These are phyloP conservation scores for Neurospora sp. DNA, from an alignment of 495 filamentous ascomycete genomes.

Conservation along the genomic window DNA sequence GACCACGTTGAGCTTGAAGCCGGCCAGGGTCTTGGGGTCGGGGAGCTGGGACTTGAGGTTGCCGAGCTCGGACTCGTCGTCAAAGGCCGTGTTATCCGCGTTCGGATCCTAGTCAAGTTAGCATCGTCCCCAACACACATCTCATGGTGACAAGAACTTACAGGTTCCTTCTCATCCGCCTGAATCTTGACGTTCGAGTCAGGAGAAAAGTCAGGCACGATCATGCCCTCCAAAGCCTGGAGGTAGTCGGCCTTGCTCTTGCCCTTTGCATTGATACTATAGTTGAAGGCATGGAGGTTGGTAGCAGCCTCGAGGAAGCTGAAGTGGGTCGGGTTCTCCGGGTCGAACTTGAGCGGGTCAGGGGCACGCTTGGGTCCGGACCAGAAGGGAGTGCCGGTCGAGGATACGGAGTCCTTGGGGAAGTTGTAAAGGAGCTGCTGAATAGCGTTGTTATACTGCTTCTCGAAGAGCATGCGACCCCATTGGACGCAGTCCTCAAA, in stretches of 20 bases:
- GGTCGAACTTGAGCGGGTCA: slow-evolving; percentile 80
- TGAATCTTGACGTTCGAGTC: slow-evolving; percentile 94
- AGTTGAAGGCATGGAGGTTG: slow-evolving; percentile 96
- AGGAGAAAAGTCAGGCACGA: slow-evolving; percentile 90
- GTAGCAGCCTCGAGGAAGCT: slow-evolving; percentile 79
- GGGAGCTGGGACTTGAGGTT: slow-evolving; percentile 60
- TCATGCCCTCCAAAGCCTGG: slow-evolving; percentile 81
- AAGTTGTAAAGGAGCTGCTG: slow-evolving; percentile 97
- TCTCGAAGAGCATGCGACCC: slow-evolving; percentile 90
- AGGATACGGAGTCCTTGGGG: slow-evolving; percentile 84
- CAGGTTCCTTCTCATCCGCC: slow-evolving; percentile 84
- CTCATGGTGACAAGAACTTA: slow-evolving; percentile 18
- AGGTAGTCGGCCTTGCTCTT: slow-evolving; percentile 57
- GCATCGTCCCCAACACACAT: background rate
- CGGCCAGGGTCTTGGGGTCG: slow-evolving; percentile 64
- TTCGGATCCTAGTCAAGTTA: slow-evolving; percentile 60
- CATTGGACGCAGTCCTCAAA: slow-evolving; percentile 95
- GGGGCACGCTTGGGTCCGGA: slow-evolving; percentile 97
- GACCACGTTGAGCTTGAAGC: slow-evolving; percentile 80
- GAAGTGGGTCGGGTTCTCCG: slow-evolving; percentile 72
- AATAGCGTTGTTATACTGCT: slow-evolving; percentile 94
- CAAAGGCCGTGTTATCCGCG: slow-evolving; percentile 46
- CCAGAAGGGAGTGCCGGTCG: slow-evolving; percentile 89
- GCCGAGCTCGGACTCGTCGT: slow-evolving; percentile 64
- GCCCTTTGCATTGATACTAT: slow-evolving; percentile 76